Evolutionary conservation across 176 grass and related monocot species (phyloP), one percentile per base, ranked within the genome.

Genomic region (Themeda triandra): DNA sequence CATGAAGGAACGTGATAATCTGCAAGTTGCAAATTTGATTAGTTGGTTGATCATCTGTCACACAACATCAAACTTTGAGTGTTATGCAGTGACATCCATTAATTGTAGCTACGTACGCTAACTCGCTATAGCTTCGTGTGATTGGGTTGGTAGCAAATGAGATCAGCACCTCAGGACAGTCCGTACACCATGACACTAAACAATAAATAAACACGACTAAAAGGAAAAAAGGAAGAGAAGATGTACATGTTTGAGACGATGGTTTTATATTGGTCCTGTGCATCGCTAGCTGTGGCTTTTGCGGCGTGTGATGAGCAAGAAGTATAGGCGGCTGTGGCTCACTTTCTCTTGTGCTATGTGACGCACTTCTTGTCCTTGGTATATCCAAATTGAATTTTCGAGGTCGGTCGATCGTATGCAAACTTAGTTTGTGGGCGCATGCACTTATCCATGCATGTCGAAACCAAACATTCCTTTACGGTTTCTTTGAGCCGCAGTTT

Each of bases 11-110:
- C 72, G 28, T 75, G 72, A 13, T 53, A 51, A 23, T 75, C 15
- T 75, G 30, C 73, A 76, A 35, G 48, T 36, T 76, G 73, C 46
- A 56, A 56, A 53, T 53, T 76, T 76, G 30, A 56, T 54, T 46
- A 45, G 41, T 23, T 36, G 28, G 46, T 53, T 54, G 9, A 53
- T 75, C 72, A 73, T 48, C 42, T 46, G 15, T 73, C 42, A 73
- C 25, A 30, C 13, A 73, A 19, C 70, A 73, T 17, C n/a, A 73
- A 73, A 73, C 41, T 73, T 73, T 73, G 40, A 25, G n/a, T 3
- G 7, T 45, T 48, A 30, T 30, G 13, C 24, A 18, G 13, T 29
- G 41, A 18, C 24, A 73, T 73, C 1, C 2, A 73, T 73, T 28
- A 1, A 72, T 72, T 46, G 41, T 48, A 73, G n/a, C 7, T 71